phyloP scores from a whole-genome alignment of 2,329 filamentous ascomycete species.

The Ascochyta pisi region DNA sequence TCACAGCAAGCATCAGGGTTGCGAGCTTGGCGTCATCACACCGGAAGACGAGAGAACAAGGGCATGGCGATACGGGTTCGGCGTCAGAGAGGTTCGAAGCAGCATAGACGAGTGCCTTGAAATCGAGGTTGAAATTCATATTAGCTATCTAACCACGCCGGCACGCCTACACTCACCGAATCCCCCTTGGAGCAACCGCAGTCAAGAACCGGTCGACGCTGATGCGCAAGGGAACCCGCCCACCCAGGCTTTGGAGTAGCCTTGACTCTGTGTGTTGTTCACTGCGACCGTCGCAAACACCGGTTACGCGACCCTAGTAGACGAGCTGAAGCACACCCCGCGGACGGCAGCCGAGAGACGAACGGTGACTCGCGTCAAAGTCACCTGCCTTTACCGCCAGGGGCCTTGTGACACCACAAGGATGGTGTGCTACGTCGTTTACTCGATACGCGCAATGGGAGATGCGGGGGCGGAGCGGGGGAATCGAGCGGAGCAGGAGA shows the following conservation, averaged over 20 bases:
- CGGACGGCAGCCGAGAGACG: slow-evolving; percentile 18
- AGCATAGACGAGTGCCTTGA: slow-evolving; percentile 21
- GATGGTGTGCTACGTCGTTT: slow-evolving; percentile 18
- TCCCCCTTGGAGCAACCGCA: slow-evolving; percentile 12
- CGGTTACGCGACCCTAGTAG: slow-evolving; percentile 16
- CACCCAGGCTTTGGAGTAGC: slow-evolving; percentile 24
- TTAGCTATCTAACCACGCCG: slow-evolving; percentile 12
- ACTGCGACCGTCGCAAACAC: slow-evolving; percentile 17
- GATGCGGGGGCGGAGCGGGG: slow-evolving; percentile 8
- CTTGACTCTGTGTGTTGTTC: slow-evolving; percentile 15
- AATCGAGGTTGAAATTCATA: slow-evolving; percentile 15
- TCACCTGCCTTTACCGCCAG: slow-evolving; percentile 22
- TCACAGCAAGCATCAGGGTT: slow-evolving; percentile 13
- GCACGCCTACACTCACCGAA: slow-evolving; percentile 9
- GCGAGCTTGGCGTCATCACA: slow-evolving; percentile 17
- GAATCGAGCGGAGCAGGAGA: too few relatives aligned
- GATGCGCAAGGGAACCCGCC: slow-evolving; percentile 20
- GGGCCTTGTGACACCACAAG: slow-evolving; percentile 21
- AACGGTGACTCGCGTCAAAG: slow-evolving; percentile 5
- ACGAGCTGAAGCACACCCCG: slow-evolving; percentile 17
- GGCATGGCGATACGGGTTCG: slow-evolving; percentile 8
- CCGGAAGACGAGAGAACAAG: slow-evolving; percentile 16
- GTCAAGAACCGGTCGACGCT: not conserved
- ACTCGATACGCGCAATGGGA: slow-evolving; percentile 22
- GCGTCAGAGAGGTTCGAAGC: slow-evolving; percentile 3